phyloP scores from a whole-genome alignment of 2,329 filamentous ascomycete species.

The Penicillium sp. region DNA sequence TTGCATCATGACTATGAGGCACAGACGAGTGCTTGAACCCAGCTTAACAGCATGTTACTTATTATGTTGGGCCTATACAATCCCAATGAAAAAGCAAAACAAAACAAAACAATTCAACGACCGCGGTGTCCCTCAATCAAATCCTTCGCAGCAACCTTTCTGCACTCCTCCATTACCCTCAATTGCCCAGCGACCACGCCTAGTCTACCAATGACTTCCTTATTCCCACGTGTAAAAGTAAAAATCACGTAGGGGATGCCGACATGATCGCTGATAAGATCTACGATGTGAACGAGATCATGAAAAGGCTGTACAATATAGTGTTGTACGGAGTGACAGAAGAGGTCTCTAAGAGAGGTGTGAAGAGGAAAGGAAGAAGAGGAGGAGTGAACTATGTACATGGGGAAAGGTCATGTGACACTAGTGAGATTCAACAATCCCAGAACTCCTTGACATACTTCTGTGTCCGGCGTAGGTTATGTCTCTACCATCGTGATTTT shows the following conservation, averaged over 20 bases:
- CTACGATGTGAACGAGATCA: too few relatives aligned
- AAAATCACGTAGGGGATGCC: background rate
- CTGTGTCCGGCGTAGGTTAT: background rate
- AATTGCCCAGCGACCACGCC: background rate
- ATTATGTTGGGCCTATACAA: background rate
- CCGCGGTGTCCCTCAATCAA: background rate
- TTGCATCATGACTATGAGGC: too few relatives aligned
- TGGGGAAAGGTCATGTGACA: too few relatives aligned
- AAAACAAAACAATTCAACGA: background rate
- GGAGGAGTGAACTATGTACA: too few relatives aligned
- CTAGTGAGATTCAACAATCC: too few relatives aligned
- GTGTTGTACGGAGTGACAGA: too few relatives aligned
- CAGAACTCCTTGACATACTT: background rate
- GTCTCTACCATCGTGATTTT: background rate
- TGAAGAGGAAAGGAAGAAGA: too few relatives aligned
- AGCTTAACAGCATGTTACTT: too few relatives aligned
- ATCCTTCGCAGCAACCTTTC: background rate
- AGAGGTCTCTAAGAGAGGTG: too few relatives aligned
- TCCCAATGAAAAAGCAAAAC: too few relatives aligned
- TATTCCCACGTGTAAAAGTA: background rate
- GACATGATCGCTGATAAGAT: background rate
- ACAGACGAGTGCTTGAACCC: too few relatives aligned
- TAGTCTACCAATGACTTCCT: background rate
- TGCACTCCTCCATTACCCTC: background rate
- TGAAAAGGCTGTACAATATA: too few relatives aligned